phyloP scores from a whole-genome alignment of 2,329 filamentous ascomycete species.

The Penicillium thymicola region DNA sequence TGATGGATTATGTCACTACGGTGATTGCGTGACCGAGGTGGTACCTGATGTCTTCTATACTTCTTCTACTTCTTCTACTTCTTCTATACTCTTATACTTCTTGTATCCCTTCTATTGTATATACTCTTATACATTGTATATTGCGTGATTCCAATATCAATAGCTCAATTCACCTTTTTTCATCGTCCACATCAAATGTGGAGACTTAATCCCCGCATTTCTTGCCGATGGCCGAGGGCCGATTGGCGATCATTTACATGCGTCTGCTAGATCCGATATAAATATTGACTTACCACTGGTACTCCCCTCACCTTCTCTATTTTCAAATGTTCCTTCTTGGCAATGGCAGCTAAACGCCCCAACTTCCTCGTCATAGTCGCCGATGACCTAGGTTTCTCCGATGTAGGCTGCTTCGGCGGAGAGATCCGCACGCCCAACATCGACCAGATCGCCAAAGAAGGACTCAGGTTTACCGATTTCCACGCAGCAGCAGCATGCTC shows the following conservation, averaged over 20 bases:
- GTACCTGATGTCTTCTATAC: not conserved
- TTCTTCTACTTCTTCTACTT: not conserved
- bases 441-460: slow-evolving; percentile 52
- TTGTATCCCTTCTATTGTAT: too few species aligned
- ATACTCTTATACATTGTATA: not conserved
- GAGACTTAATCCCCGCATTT: not conserved
- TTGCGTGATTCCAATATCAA: not conserved
- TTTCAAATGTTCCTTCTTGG: not conserved
- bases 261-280: not conserved
- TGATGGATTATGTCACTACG: not conserved
- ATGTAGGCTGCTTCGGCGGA: slow-evolving; percentile 57
- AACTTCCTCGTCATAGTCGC: slow-evolving; percentile 61
- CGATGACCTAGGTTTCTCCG: slow-evolving; percentile 60
- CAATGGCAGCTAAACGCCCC: slow-evolving; percentile 46
- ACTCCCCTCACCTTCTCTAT: not conserved
- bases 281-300: not conserved
- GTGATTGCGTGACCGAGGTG: not conserved
- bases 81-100: not conserved
- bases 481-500: slow-evolving; percentile 64
- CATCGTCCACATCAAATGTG: not conserved
- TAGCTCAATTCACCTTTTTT: not conserved
- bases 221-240: slow-evolving; percentile 14
- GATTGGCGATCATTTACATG: slow-evolving; percentile 9
- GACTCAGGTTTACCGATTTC: slow-evolving; percentile 62
- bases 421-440: slow-evolving; percentile 61